phyloP scores from a whole-genome alignment of 2,329 filamentous ascomycete species.

The Aspergillus texensis region DNA sequence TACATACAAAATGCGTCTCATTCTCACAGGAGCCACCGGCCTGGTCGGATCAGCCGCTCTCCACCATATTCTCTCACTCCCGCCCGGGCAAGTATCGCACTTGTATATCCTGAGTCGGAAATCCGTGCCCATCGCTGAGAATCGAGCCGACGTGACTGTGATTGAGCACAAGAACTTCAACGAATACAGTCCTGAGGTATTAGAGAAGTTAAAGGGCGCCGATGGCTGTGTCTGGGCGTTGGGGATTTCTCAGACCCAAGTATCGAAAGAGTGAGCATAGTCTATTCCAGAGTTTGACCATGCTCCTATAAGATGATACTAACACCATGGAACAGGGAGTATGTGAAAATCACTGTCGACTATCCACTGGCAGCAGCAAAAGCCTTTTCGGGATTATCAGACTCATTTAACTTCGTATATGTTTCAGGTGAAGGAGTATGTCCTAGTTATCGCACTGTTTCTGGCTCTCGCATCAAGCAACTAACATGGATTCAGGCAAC shows the following conservation, averaged over 20 bases:
- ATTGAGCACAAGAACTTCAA: constrained; percentile 70
- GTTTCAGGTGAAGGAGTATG: constrained; percentile 59
- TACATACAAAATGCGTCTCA: constrained; percentile 47
- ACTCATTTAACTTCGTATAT: constrained; percentile 70
- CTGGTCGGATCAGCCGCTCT: constrained; percentile 65
- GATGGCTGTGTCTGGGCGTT: constrained; percentile 74
- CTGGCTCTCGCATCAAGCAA: not conserved
- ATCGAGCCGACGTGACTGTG: constrained; percentile 57
- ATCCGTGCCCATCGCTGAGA: constrained; percentile 65
- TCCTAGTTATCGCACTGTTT: not conserved
- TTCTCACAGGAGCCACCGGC: constrained; percentile 70
- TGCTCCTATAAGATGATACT: not conserved
- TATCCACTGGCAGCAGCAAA: constrained; percentile 66
- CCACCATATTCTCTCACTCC: constrained; percentile 65
- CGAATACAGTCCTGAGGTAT: constrained; percentile 56
- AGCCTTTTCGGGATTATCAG: constrained; percentile 57
- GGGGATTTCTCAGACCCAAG: constrained; percentile 64
- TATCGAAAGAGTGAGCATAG: constrained; percentile 56
- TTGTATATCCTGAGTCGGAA: constrained; percentile 62
- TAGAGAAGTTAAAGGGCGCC: constrained; percentile 65
- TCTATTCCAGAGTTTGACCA: too few species aligned
- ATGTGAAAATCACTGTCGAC: constrained; percentile 68
- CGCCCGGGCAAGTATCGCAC: constrained; percentile 10
- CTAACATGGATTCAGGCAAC: constrained; percentile 21
- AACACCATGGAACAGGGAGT: constrained; percentile 49